Evolutionary conservation across 202 grass and related monocot species (phyloP), one percentile per base, ranked within the genome.

Genomic region (Sporobolus alterniflorus): DNA sequence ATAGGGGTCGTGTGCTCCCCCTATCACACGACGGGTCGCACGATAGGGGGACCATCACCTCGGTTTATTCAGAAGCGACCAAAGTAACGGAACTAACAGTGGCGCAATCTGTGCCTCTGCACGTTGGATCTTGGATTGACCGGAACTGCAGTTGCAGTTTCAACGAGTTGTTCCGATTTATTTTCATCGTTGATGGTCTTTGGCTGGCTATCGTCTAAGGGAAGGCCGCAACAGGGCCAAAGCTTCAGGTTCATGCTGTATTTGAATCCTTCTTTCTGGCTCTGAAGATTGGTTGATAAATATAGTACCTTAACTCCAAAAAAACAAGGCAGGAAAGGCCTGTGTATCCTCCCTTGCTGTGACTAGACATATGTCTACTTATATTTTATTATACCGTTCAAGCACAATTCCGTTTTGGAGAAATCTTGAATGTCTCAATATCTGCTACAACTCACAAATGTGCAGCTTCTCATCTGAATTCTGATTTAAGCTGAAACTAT

Each of bases 381-480:
- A 22, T 67, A 22, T 33, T 25, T 73, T 66, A 73, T n/a, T n/a
- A 72, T 46, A 39, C 24, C 28, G 65, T 79, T 79, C 67, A 55
- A 79, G 47, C 52, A 55, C 64, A 13, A 68, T 68, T 68, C 34
- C 33, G 44, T 78, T 51, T 32, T 3, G 4, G 64, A 28, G 46
- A 24, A 26, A 20, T 33, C 62, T 78, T 32, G 12, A 79, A 67
- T 14, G 46, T 51, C 21, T 34, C n/a, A n/a, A n/a, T n/a, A n/a
- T n/a, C n/a, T n/a, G n/a, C n/a, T n/a, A n/a, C n/a, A n/a, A 34
- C 0, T 64, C 61, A 18, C 60, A 64, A 22, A 15, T 31, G 2
- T 16, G 61, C 25, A 60, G 11, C 56, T 28, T 24, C 9, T 56
- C 9, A n/a, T 24, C 24, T 56, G 8, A 10, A 56, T 7, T 56